Evolutionary conservation across 1,284 basidiomycete species (phyloP), one percentile per base, ranked within the genome.

Genomic region (Stereum hirsutum): DNA sequence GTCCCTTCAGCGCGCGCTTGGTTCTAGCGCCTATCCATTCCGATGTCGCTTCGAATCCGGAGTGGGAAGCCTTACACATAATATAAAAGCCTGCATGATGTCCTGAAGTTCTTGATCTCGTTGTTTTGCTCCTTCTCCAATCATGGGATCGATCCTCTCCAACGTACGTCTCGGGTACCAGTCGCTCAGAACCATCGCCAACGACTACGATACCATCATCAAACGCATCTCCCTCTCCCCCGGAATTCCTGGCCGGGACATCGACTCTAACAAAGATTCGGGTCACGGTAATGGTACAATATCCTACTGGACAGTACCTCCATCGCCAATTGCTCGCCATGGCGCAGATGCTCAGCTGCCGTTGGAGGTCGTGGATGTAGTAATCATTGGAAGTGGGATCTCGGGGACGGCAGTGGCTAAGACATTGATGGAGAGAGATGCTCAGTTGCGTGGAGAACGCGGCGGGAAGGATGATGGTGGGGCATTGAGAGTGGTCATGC

Each of bases 361-460:
- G 1, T 51, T 55, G 0, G 59, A 73, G 48, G n/a, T n/a, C n/a
- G 81, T 69, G 2, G 81, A 86, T 51, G 56, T 83, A 10, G 74
- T 85, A 7, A 63, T 85, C 46, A 70, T 86, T 49, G 83, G 82
- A 3, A 81, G 78, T 15, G 83, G 83, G 0, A 81, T 86, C 43
- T 81, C 82, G 2, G 80, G 81, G 0, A 66, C 78, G 1, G 69
- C 75, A 0, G 58, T 82, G 42, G 73, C 71, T 8, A 70, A 74
- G 44, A 68, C 71, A 3, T 48, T 81, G 20, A 59, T 86, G 6
- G 61, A 67, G 14, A n/a, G n/a, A n/a, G 52, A 50, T 27, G 55
- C 60, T n/a, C 54, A 52, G 11, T 48, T 38, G 2, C 39, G 28
- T 23, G 38, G 20, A 24, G 28, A 31, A 5, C 12, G 15, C 12